Evolutionary conservation across 441 rosid species (phyloP).

Genomic region (Pelargonium citronellum): DNA sequence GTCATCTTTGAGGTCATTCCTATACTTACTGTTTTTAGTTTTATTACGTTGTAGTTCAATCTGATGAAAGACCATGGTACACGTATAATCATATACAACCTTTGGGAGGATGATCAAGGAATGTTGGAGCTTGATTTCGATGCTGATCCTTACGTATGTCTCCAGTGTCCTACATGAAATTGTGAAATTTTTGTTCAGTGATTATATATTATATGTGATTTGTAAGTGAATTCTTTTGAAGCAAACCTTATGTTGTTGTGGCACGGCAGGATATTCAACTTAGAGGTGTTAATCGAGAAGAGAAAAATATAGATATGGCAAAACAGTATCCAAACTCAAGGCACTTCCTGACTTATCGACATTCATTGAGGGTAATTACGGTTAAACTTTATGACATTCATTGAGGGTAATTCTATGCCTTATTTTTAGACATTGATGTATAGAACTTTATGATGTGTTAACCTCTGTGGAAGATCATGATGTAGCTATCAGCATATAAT

Average conservation of each 20-base stretch:
- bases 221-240: background rate
- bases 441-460: background rate
- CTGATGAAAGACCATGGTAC: slow-evolving; percentile 46
- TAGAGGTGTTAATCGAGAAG: slow-evolving; percentile 75
- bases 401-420: slow-evolving; percentile 43
- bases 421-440: background rate
- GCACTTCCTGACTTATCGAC: slow-evolving; percentile 61
- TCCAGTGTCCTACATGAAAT: slow-evolving; percentile 1
- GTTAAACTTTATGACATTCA: slow-evolving; percentile 49
- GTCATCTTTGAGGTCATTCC: background rate
- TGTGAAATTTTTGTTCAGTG: slow-evolving; percentile 1
- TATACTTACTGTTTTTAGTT: slow-evolving; percentile 9
- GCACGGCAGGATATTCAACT: slow-evolving; percentile 67
- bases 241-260: background rate
- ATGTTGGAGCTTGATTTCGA: slow-evolving; percentile 61
- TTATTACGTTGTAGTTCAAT: slow-evolving; percentile 39
- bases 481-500: background rate
- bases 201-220: background rate
- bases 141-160: slow-evolving; percentile 47
- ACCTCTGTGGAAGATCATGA: background rate
- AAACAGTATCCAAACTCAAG: slow-evolving; percentile 51
- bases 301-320: slow-evolving; percentile 69
- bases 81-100: slow-evolving; percentile 55
- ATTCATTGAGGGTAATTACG: slow-evolving; percentile 59
- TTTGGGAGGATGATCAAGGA: slow-evolving; percentile 74